Evolutionary conservation across 495 filamentous ascomycete species (phyloP).

Genomic region (Hyaloscypha bicolor): DNA sequence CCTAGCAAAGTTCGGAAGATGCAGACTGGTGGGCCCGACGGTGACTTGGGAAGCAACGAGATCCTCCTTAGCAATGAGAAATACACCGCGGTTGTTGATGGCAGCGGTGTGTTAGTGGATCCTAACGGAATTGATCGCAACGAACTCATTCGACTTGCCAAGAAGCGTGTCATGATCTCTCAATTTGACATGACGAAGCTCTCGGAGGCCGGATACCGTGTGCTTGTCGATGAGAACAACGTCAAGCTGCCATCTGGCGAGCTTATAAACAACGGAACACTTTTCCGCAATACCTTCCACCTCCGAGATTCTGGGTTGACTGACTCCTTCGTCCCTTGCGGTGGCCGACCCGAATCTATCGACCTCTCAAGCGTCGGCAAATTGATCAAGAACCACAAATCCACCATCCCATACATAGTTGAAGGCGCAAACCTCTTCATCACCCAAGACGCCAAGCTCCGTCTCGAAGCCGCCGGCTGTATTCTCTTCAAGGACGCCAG

Average conservation of each 20-base stretch:
- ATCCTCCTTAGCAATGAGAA: slow-evolving; percentile 95
- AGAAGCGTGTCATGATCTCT: slow-evolving; percentile 84
- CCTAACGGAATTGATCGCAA: slow-evolving; percentile 83
- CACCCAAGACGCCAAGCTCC: slow-evolving; percentile 96
- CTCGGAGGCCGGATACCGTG: slow-evolving; percentile 83
- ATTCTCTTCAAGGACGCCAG: slow-evolving; percentile 97
- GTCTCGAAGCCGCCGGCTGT: slow-evolving; percentile 89
- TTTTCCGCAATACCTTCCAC: slow-evolving; percentile 97
- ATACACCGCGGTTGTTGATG: slow-evolving; percentile 91
- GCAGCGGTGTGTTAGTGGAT: slow-evolving; percentile 92
- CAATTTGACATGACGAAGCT: slow-evolving; percentile 86
- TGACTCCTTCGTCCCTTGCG: slow-evolving; percentile 93
- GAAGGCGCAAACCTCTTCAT: slow-evolving; percentile 99
- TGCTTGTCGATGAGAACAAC: slow-evolving; percentile 91
- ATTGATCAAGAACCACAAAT: slow-evolving; percentile 84
- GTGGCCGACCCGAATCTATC: slow-evolving; percentile 95
- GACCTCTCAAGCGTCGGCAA: slow-evolving; percentile 83
- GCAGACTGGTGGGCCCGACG: slow-evolving; percentile 97
- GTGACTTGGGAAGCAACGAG: slow-evolving; percentile 96
- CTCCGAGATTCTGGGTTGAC: slow-evolving; percentile 74
- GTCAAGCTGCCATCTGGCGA: slow-evolving; percentile 85
- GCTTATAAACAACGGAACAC: slow-evolving; percentile 83
- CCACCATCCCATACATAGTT: slow-evolving; percentile 87
- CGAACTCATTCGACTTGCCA: slow-evolving; percentile 83
- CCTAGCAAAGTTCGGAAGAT: slow-evolving; percentile 82